phyloP scores from a whole-genome alignment of 2,329 filamentous ascomycete genomes.

The Aspergillus arachidicola region DNA sequence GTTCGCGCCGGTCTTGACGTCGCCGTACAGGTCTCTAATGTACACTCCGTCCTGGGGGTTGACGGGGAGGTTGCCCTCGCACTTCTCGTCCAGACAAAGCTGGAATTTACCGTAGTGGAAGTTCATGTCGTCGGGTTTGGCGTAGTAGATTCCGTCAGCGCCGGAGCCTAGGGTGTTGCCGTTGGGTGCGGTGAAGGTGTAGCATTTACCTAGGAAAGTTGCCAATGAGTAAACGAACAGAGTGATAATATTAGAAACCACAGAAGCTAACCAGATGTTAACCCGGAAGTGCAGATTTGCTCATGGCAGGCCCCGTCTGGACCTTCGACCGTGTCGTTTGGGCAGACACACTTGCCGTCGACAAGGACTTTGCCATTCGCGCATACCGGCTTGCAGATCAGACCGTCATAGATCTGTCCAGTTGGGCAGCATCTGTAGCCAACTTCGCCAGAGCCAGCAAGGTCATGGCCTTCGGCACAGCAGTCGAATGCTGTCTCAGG shows the following conservation, averaged over 20 bases:
- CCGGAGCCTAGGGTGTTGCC: constrained; percentile 15
- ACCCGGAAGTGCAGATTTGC: constrained; percentile 6
- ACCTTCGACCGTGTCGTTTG: not conserved
- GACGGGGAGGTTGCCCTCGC: constrained; percentile 1
- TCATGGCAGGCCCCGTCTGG: constrained; percentile 4
- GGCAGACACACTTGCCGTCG: constrained; percentile 14
- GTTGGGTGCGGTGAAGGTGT: constrained; percentile 14
- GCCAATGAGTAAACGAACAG: not conserved
- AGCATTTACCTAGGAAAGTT: constrained; percentile 14
- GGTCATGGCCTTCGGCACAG: constrained; percentile 15
- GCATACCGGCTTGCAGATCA: constrained; percentile 11
- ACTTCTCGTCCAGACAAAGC: constrained; percentile 14
- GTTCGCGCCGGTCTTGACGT: constrained; percentile 8
- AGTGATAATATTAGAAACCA: no score
- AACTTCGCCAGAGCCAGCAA: constrained; percentile 12
- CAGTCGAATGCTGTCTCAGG: constrained; percentile 17
- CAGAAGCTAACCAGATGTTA: constrained; percentile 6
- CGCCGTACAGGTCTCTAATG: constrained; percentile 15
- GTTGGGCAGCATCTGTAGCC: constrained; percentile 15
- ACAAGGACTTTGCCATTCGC: constrained; percentile 11
- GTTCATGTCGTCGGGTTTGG: constrained; percentile 7
- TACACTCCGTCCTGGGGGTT: constrained; percentile 10
- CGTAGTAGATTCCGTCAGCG: constrained; percentile 11
- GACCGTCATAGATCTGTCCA: constrained; percentile 11
- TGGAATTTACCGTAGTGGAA: constrained; percentile 17